These are phyloP conservation scores for Tetracladium setigerum DNA, from an alignment of 495 filamentous ascomycete genomes.

Conservation along the genomic window DNA sequence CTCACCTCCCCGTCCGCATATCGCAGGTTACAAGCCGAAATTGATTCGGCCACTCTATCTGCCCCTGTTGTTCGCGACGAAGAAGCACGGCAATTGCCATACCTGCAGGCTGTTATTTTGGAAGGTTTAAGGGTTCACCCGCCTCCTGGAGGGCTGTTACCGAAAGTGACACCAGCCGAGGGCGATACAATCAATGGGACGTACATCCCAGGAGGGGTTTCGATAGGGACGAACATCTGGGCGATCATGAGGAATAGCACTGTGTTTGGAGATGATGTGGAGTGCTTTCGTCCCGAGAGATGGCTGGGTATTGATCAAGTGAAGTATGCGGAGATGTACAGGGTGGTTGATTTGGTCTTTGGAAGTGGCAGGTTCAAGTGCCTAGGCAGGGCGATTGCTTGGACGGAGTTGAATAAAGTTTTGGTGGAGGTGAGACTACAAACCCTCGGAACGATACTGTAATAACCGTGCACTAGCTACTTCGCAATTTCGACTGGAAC, in stretches of 20 bases:
- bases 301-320: conserved; percentile 32
- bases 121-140: conserved; percentile 41
- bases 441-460: not conserved
- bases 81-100: conserved; percentile 34
- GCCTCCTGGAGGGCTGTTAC: conserved; percentile 25
- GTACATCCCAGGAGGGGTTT: conserved; percentile 38
- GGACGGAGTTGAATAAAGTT: conserved; percentile 42
- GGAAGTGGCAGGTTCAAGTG: conserved; percentile 35
- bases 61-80: conserved; percentile 28
- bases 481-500: conserved; percentile 45
- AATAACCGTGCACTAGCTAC: conserved; percentile 27
- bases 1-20: conserved; percentile 9
- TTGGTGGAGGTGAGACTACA: conserved; percentile 41
- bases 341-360: conserved; percentile 31
- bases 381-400: conserved; percentile 36
- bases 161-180: conserved; percentile 34
- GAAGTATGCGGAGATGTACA: conserved; percentile 27
- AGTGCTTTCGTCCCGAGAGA: conserved; percentile 46
- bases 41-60: conserved; percentile 24
- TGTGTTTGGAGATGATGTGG: conserved; percentile 40
- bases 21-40: conserved; percentile 3
- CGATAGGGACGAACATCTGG: conserved; percentile 33
- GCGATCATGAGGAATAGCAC: conserved; percentile 25
- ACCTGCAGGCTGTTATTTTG: conserved; percentile 42
- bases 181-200: conserved; percentile 40